These are phyloP conservation scores for Candida sp. DNA, from an alignment of 1,139 yeast species.

Conservation along the genomic window DNA sequence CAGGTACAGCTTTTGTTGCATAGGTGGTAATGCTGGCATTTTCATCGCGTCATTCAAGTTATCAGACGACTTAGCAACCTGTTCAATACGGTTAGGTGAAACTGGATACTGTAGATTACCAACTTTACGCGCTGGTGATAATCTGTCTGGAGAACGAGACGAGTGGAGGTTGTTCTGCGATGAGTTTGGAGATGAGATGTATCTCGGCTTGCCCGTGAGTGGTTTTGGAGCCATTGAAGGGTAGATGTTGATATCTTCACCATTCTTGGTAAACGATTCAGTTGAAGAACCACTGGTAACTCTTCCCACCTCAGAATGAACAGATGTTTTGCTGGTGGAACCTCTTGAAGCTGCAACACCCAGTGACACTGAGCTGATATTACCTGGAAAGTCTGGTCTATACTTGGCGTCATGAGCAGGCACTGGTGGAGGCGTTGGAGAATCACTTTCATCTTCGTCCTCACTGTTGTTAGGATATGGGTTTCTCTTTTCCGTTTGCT, in stretches of 20 bases:
- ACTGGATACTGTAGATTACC: constrained; percentile 16
- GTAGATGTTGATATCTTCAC: constrained; percentile 3
- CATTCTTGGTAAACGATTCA: constrained; percentile 9
- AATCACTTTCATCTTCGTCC: constrained; percentile 18
- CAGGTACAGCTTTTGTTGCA: constrained; percentile 12
- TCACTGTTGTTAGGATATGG: constrained; percentile 14
- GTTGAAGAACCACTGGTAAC: constrained; percentile 16
- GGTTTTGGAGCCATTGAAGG: constrained; percentile 11
- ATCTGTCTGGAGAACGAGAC: constrained; percentile 14
- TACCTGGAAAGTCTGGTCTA: constrained; percentile 14
- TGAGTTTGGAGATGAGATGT: constrained; percentile 39
- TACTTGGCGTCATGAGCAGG: constrained; percentile 21
- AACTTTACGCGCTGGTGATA: constrained; percentile 12
- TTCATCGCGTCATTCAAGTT: not conserved
- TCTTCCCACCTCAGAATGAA: constrained; percentile 32
- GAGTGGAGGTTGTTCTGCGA: constrained; percentile 32
- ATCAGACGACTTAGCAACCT: constrained; percentile 7
- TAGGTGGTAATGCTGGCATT: constrained; percentile 6
- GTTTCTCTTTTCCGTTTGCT: constrained; percentile 9
- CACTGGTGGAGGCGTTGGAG: constrained; percentile 24
- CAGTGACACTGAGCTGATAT: constrained; percentile 20
- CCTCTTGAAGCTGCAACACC: constrained; percentile 24
- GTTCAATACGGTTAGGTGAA: constrained; percentile 13
- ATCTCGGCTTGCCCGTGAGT: constrained; percentile 29
- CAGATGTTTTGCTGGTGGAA: constrained; percentile 18